Base-by-base conservation (phyloP, 108 stramenopile genomes). In the Skeletonema tropicum region DNA sequence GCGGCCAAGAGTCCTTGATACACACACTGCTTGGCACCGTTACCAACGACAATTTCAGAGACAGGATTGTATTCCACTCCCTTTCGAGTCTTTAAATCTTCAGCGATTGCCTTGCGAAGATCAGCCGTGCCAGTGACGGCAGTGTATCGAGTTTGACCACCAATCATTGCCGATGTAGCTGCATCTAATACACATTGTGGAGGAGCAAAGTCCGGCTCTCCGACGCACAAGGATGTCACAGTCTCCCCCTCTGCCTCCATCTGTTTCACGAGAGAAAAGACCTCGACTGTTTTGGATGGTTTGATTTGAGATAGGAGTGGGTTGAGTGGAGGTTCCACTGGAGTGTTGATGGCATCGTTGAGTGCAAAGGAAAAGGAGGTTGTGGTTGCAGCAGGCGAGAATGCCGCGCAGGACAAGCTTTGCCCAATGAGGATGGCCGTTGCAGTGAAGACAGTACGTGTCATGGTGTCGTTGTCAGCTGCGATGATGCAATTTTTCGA, bases 11-110 rank as follows among this genome's bases (percentile, higher is more conserved):
- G 65, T 2, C 94, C 97, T 77, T 97, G 93, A 74, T 87, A 97
- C 15, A 98, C 95, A 48, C 83, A 89, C 79, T 99, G 98, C 76
- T 99, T 99, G 42, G 97, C 98, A 42, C 98, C 98, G 82, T 99
- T 98, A 10, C 91, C 90, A 6, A 99, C 96, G 4, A 99, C 89
- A 65, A 99, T 93, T 75, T 99, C 93, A 10, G 84, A 92, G 26
- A 57, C 57, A 0, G 95, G 85, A 35, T 88, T 60, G 89, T 99
- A 98, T 10, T 80, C 62, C 25, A 94, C 32, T 8, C 87, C 86
- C 75, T 99, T 99, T 38, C 98, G 87, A 49, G 66, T 31, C 23
- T 81, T 73, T 36, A 98, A 79, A 85, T 99, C 98, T 4, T 64
- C 60, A 13, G 94, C 90, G 63, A 99, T 97, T 0, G 97, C 98